Base-by-base conservation (phyloP, 106 monocot genomes). In the Cymbidium sinense region DNA sequence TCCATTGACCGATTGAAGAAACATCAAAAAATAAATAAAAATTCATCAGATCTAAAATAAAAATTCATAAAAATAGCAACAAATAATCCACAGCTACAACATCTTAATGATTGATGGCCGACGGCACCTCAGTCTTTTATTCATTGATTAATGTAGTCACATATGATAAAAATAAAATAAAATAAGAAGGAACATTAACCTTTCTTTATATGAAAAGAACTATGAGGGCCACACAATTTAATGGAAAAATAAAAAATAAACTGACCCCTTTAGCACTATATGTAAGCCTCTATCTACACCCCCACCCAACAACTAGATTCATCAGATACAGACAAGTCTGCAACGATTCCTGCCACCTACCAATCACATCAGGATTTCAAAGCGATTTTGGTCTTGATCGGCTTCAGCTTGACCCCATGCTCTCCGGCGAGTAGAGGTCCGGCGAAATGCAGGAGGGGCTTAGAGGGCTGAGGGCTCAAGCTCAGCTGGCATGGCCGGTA, bases 371-470 rank as follows among this genome's bases (percentile, higher is more conserved):
- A 72, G 17, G 39, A n/a, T 5, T 39, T 35, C 71, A 21, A 36
- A 20, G 88, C 83, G 7, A 79, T 82, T 78, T 85, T 84, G 21
- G 93, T 93, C 78, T 85, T 88, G 74, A 93, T 93, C 1, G 90
- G 93, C 78, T 93, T 93, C 30, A 93, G 74, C 75, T 90, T 93
- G 41, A 93, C 7, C 90, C 93, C 93, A 93, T 90, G 83, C 93
- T 89, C 73, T 90, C 89, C 0, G 89, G 93, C 1, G 93, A 93
- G 34, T 90, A 78, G 31, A 88, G 77, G 74, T 93, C 87, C 0
- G 89, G 90, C 35, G 81, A 85, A 77, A 90, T 88, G 83, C 85
- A 88, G 0, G 85, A 86, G 15, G 93, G 90, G 58, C 90, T 93
- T 34, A 93, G 90, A 0, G 93, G 90, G 58, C 90, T 88, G 75